phyloP scores from a whole-genome alignment of 2,329 filamentous ascomycete genomes.

The Fusarium chaquense region DNA sequence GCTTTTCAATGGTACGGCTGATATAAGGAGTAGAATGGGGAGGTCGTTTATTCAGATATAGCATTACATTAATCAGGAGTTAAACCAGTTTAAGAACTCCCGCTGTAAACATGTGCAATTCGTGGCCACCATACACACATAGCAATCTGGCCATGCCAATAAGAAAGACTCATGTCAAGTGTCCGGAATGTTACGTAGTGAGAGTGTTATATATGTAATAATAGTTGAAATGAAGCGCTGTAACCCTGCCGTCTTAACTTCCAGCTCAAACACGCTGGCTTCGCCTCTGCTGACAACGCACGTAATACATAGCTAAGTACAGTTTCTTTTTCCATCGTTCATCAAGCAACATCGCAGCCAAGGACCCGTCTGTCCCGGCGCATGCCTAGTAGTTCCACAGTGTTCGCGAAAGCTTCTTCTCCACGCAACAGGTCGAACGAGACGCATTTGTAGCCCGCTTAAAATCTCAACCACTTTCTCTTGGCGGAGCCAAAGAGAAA shows the following conservation, averaged over 20 bases:
- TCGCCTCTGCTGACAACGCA: slow-evolving; percentile 29
- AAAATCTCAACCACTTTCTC: slow-evolving; percentile 27
- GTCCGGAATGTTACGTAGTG: slow-evolving; percentile 19
- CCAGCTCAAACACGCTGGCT: slow-evolving; percentile 22
- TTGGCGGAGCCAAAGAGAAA: slow-evolving; percentile 23
- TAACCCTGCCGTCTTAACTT: slow-evolving; percentile 32
- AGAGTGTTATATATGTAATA: slow-evolving; percentile 40
- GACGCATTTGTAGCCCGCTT: slow-evolving; percentile 17
- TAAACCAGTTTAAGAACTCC: slow-evolving; percentile 3
- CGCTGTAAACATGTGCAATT: background rate
- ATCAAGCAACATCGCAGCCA: slow-evolving; percentile 20
- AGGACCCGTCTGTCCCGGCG: slow-evolving; percentile 18
- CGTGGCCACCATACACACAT: background rate
- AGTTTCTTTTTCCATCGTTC: slow-evolving; percentile 33
- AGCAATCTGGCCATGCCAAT: background rate
- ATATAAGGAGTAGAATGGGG: slow-evolving; percentile 7
- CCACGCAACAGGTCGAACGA: slow-evolving; percentile 16
- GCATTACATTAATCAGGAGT: slow-evolving; percentile 33
- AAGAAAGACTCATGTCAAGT: background rate
- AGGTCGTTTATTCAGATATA: slow-evolving; percentile 11
- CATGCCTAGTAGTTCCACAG: slow-evolving; percentile 24
- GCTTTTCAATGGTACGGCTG: slow-evolving; percentile 21
- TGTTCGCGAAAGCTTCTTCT: slow-evolving; percentile 15
- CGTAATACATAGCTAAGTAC: slow-evolving; percentile 41
- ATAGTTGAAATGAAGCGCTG: slow-evolving; percentile 39